Evolutionary conservation across 495 filamentous ascomycete genomes (phyloP), one percentile per base, ranked within the genome.

Genomic region (Oidiodendron maius): DNA sequence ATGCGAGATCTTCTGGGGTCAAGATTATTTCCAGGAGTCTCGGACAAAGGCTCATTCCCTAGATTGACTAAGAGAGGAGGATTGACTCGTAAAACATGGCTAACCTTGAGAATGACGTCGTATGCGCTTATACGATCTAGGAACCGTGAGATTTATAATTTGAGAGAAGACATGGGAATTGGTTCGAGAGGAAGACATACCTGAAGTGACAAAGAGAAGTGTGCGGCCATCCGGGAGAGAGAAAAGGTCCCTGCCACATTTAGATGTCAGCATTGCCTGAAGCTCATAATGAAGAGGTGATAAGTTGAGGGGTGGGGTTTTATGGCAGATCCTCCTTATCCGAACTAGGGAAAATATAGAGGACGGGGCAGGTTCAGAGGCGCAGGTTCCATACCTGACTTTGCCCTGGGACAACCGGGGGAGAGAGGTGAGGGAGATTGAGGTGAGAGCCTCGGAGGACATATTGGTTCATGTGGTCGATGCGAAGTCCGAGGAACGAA

Each of bases 161-260:
- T 39, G 36, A 39, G 36, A 39, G 36, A 39, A 39, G 36, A 39
- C 16, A 39, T 17, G 36, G 36, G 36, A 39, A 39, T 10, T 39
- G 36, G 16, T 39, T 39, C 36, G 36, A 9, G 36, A 39, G 9
- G 36, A 39, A 39, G 36, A 39, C 36, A 39, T 44, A 51, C 30
- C 48, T 38, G 48, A 45, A 34, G 48, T 47, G 30, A 51, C 48
- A 23, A 51, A 51, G 13, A 51, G 42, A 22, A 51, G 40, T 20
- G 48, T 51, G 23, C 30, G 22, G 25, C 47, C 41, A 24, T 46
- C 40, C 36, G 36, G 36, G 36, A 39, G 36, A 16, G 36, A 39
- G 36, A 39, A 39, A 39, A 39, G 46, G 15, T 40, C 32, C 16
- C 32, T 39, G 16, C 36, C 36, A 39, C 36, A 39, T 39, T 39